Conservation (phyloP, 1,284 basidiomycete genomes). For the Takashimella koratensis region DNA sequence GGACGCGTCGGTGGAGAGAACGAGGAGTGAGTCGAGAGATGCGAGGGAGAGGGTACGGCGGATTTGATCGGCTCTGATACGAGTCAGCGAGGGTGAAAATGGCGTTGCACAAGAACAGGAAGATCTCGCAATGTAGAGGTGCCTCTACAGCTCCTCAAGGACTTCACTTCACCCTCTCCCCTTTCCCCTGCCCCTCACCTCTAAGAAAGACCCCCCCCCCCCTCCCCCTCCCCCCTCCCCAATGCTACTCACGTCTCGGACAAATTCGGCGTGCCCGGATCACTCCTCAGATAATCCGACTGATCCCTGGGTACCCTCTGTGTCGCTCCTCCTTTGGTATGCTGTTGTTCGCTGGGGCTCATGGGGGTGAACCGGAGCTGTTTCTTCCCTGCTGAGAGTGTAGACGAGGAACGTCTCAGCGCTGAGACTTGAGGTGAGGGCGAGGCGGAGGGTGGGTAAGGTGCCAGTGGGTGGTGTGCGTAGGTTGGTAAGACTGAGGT, state of each 20-base stretch:
- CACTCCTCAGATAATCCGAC: constrained; percentile 28
- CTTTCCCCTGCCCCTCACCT: too few relatives aligned
- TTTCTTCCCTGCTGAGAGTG: neutral
- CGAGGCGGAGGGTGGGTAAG: neutral
- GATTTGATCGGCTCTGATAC: constrained; percentile 46
- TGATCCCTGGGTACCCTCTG: constrained; percentile 32
- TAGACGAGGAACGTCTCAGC: neutral
- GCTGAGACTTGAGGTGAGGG: neutral
- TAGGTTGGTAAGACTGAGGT: neutral
- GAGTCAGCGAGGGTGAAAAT: too few relatives aligned
- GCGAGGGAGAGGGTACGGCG: constrained; percentile 49
- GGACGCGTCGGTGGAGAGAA: constrained; percentile 28
- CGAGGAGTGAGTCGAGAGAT: constrained; percentile 40
- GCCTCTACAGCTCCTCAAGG: too few relatives aligned
- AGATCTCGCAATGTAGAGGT: neutral
- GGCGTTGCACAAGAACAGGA: neutral
- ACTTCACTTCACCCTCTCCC: too few relatives aligned
- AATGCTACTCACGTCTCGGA: constrained; percentile 47
- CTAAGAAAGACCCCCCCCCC: too few relatives aligned
- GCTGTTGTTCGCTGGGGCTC: too few relatives aligned
- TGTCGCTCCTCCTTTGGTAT: neutral
- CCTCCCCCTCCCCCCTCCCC: too few relatives aligned
- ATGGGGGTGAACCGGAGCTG: neutral
- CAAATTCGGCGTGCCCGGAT: constrained; percentile 47
- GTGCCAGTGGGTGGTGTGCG: neutral